Evolutionary conservation across 73 alveolate species (phyloP).

Genomic region (Tetrahymena borealis): DNA sequence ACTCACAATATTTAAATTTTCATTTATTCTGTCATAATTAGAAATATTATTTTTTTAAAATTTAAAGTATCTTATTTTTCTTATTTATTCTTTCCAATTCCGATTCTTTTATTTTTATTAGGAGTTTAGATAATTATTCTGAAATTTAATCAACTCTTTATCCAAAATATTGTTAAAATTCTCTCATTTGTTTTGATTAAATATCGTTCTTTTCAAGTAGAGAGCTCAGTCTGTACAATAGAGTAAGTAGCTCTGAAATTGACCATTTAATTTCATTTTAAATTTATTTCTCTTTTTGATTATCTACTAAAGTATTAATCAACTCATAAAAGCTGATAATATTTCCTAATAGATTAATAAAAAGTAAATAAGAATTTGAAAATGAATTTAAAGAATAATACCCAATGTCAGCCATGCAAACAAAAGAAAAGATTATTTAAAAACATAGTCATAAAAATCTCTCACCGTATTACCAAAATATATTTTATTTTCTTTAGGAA

Average conservation of each 20-base stretch:
- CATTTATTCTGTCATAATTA: not conserved
- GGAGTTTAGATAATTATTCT: not conserved
- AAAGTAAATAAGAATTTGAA: not conserved
- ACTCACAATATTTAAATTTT: not conserved
- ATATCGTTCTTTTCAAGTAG: not conserved
- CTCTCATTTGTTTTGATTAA: not conserved
- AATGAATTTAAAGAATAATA: not conserved
- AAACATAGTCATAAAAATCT: not conserved
- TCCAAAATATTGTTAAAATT: not conserved
- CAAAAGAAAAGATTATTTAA: not conserved
- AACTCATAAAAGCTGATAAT: not conserved
- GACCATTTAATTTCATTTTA: not conserved
- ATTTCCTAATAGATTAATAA: not conserved
- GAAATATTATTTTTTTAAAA: not conserved
- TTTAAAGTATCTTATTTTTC: not conserved
- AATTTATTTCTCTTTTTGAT: not conserved
- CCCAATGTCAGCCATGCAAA: not conserved
- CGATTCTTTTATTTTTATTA: not conserved
- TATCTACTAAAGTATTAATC: not conserved
- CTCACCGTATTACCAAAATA: not conserved
- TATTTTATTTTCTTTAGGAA: not conserved
- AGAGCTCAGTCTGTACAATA: not conserved
- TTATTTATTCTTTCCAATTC: not conserved
- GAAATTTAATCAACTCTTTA: not conserved
- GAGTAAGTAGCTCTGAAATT: not conserved